phyloP scores from a whole-genome alignment of 352 stramenopile genomes.

The Ophiocytium majus region DNA sequence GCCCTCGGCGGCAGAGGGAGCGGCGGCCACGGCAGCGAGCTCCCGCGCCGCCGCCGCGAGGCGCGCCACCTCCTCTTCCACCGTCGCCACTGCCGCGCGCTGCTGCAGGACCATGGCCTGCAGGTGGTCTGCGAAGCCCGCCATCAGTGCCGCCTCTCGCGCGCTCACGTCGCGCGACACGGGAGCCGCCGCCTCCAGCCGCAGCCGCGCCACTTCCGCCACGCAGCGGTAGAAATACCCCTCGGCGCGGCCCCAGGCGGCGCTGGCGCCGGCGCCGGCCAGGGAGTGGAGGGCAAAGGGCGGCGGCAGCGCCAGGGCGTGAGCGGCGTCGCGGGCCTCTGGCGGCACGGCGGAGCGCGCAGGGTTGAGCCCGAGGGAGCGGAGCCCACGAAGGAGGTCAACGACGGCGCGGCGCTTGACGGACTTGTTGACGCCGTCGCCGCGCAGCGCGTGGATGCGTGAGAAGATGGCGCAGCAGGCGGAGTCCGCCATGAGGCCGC shows the following conservation, averaged over 20 bases:
- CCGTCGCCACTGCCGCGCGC: conserved; percentile 69
- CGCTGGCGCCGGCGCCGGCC: not conserved
- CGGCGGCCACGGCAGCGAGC: not conserved
- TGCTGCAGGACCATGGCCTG: conserved; percentile 78
- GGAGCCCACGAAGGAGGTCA: conserved; percentile 84
- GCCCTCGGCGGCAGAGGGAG: not conserved
- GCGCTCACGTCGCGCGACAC: conserved; percentile 40
- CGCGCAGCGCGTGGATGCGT: conserved; percentile 79
- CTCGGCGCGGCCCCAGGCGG: conserved; percentile 4
- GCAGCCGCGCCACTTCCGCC: conserved; percentile 32
- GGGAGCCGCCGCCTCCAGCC: conserved; percentile 38
- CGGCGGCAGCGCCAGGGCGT: conserved; percentile 31
- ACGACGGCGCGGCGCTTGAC: conserved; percentile 95
- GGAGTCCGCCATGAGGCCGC: conserved; percentile 73
- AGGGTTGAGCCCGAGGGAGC: conserved; percentile 70
- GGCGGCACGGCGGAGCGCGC: conserved; percentile 29
- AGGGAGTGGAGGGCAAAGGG: conserved; percentile 33
- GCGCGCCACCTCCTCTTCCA: conserved; percentile 58
- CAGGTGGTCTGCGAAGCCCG: conserved; percentile 81
- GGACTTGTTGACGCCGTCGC: conserved; percentile 42
- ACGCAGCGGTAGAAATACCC: conserved; percentile 34
- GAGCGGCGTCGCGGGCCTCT: conserved; percentile 43
- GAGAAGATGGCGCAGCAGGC: conserved; percentile 90
- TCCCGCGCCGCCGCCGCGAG: conserved; percentile 22
- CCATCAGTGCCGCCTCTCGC: conserved; percentile 65